Base-by-base conservation (phyloP, 2,329 filamentous ascomycete species). In the Phoma sp. region DNA sequence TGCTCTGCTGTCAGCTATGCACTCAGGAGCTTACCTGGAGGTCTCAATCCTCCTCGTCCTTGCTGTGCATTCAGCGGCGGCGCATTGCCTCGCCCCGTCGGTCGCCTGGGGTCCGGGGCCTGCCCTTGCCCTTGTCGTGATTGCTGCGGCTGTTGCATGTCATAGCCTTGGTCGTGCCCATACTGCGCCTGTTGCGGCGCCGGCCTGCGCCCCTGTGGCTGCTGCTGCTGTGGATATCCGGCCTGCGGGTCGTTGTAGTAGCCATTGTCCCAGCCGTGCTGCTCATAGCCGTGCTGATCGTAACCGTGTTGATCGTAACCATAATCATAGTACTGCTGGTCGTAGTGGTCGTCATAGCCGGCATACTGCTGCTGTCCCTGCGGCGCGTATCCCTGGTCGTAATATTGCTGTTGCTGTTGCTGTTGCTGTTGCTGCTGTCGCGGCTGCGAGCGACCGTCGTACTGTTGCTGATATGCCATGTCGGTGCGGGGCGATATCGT, bases 391-490 rank as follows among this genome's bases (percentile, higher is more conserved):
- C 45, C 48, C 45, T 40, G 54, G 11, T 44, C 48, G 14, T 52
- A 49, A 11, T 52, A 42, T 35, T 48, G 58, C 54, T 53, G 64
- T 39, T 49, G 60, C 47, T 64, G 67, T 44, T 66, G 66, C 47
- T 65, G 66, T n/a, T n/a, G n/a, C 47, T 65, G 64, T 52, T 71
- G 72, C 47, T 64, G 67, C 46, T 65, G 66, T 48, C 66, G 73
- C 52, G 67, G 64, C 54, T 71, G 72, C 44, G 70, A 61, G 55
- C 74, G 73, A 27, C 66, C 59, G 50, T 67, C 64, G 59, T 73
- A 64, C 46, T 71, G 70, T 58, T 76, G 72, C 58, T 75, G 73
- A 62, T 77, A 75, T 23, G 75, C 75, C 75, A 77, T 77, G 53
- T 54, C 57, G 62, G 55, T 45, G 49, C 51, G 46, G 49, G 49